A percentile compares a stretch with the other conserved stretches of the same genome.
phyloP scores from a whole-genome alignment of 208 protist species.

The Crithidia bombi region DNA sequence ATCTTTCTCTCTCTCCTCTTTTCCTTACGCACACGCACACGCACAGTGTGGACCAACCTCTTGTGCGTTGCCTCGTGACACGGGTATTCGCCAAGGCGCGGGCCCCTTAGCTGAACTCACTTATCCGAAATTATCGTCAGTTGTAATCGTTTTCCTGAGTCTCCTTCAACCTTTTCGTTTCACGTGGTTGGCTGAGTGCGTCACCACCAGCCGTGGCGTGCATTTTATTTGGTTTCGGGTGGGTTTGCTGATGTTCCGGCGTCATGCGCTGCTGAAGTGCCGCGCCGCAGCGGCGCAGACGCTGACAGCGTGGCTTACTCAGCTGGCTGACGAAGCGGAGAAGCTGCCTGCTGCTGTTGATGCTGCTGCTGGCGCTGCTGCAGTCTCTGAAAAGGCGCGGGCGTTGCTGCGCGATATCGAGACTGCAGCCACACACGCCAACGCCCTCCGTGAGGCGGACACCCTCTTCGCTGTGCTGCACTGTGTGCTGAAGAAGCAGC shows the following conservation, averaged over 20 bases:
- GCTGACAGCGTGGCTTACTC: constrained; percentile 39
- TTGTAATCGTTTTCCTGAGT: no score
- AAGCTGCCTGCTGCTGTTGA: neutral
- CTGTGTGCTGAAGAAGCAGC: constrained; percentile 34
- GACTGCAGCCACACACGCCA: constrained; percentile 36
- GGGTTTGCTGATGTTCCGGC: constrained; percentile 26
- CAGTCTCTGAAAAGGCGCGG: neutral
- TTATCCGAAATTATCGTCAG: no score
- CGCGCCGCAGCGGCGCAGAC: constrained; percentile 33
- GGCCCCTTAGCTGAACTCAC: no score
- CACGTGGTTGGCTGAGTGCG: no score
- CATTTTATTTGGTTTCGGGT: no score
- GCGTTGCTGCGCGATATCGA: constrained; percentile 57
- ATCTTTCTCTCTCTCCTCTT: no score
- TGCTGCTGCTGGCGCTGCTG: neutral
- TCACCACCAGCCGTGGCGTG: no score
- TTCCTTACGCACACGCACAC: no score
- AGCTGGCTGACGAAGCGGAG: constrained; percentile 28
- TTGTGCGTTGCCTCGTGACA: no score
- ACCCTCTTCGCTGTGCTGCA: constrained; percentile 55
- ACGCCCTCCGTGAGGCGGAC: constrained; percentile 72
- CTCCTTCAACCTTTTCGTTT: no score
- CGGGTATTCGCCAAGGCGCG: no score
- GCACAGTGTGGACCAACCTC: no score
- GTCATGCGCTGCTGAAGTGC: constrained; percentile 8